Conservation (phyloP, 805 yeast species). For the Kazachstania africana region DNA sequence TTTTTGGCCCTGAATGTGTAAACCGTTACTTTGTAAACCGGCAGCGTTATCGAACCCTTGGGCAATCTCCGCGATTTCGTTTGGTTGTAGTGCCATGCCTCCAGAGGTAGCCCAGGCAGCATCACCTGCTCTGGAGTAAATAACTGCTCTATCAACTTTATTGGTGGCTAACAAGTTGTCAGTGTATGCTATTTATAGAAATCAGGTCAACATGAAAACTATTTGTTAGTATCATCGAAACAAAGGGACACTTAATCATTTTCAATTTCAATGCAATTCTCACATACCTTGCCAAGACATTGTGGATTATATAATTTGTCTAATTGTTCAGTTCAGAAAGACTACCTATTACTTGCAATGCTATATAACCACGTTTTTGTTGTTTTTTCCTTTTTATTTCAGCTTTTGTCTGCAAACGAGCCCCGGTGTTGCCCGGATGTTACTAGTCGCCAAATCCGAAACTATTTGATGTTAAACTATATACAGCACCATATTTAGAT, state of each 20-base stretch:
- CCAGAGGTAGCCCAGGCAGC: constrained; percentile 85
- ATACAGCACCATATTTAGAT: too few species aligned
- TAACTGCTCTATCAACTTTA: constrained; percentile 83
- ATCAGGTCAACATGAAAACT: neutral
- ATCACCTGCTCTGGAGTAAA: constrained; percentile 91
- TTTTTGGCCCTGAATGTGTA: constrained; percentile 75
- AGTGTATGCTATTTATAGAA: constrained; percentile 59
- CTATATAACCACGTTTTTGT: too few species aligned
- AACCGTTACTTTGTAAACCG: constrained; percentile 71
- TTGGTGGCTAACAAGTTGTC: constrained; percentile 84
- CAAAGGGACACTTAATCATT: neutral
- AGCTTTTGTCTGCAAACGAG: too few species aligned
- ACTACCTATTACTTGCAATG: too few species aligned
- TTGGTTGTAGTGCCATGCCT: constrained; percentile 47
- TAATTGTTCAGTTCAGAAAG: too few species aligned
- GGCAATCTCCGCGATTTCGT: constrained; percentile 66
- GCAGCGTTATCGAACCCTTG: constrained; percentile 72
- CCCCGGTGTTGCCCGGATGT: too few species aligned
- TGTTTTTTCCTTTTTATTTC: too few species aligned
- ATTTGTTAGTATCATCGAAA: too few species aligned
- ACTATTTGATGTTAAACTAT: too few species aligned
- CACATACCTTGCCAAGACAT: constrained; percentile 41
- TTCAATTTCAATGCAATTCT: neutral
- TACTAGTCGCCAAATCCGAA: too few species aligned
- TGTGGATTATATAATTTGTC: constrained; percentile 18